Conservation (phyloP, 805 yeast species). For the Wickerhamiella occidentalis region DNA sequence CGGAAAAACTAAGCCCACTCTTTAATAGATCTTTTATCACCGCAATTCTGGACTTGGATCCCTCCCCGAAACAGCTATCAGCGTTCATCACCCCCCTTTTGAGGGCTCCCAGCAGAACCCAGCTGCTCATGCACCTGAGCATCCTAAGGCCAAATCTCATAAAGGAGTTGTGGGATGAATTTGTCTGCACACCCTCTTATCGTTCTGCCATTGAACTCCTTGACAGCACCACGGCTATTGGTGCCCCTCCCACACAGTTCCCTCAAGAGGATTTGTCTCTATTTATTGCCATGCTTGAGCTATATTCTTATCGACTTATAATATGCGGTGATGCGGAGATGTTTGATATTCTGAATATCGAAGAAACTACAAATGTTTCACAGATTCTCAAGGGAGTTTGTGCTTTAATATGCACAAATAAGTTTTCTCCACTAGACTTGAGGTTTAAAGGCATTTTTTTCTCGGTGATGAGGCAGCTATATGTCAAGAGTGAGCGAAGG, state of each 20-base stretch:
- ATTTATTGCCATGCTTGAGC: slow-evolving; percentile 43
- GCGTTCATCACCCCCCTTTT: neutral
- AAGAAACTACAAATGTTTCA: slow-evolving; percentile 34
- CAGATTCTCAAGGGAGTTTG: slow-evolving; percentile 25
- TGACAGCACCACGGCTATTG: neutral
- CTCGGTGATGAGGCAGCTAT: slow-evolving; percentile 50
- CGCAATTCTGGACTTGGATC: neutral
- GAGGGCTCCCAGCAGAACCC: neutral
- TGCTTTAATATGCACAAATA: neutral
- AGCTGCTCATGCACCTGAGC: neutral
- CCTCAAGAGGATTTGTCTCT: slow-evolving; percentile 12
- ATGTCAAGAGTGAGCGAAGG: slow-evolving; percentile 53
- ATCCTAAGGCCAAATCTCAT: slow-evolving; percentile 3
- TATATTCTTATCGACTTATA: slow-evolving; percentile 53
- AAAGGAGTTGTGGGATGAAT: slow-evolving; percentile 15
- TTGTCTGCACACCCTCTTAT: neutral
- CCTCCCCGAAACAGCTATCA: neutral
- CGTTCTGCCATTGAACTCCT: neutral
- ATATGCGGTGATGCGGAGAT: slow-evolving; percentile 57
- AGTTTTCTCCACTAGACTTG: neutral
- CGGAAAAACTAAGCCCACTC: neutral
- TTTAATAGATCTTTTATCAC: neutral
- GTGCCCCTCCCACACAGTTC: neutral
- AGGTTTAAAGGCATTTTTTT: slow-evolving; percentile 19
- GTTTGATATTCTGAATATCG: slow-evolving; percentile 33